Base-by-base conservation (phyloP, 2,329 filamentous ascomycete genomes). In the Arachnomyces sp. region DNA sequence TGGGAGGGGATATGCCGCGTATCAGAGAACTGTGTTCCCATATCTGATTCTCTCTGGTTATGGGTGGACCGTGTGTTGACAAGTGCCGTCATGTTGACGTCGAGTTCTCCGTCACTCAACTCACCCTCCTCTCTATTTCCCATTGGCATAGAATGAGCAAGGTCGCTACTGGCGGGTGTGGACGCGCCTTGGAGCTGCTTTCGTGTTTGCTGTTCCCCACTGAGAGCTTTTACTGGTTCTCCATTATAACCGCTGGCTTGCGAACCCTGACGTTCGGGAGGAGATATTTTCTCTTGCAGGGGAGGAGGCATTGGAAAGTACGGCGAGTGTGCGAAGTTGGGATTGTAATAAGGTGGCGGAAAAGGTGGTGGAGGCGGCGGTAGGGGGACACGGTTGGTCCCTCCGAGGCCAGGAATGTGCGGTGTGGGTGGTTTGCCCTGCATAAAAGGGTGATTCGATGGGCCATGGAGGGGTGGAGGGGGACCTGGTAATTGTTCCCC, bases 121-220 rank as follows among this genome's bases (percentile, higher is more conserved):
- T 93, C 86, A 12, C 83, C 84, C 52, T 93, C 85, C 53, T 92
- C 84, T 41, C 65, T 65, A 42, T 74, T 71, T 40, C 59, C 59
- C 34, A 68, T 57, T 36, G 59, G 49, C 20, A 58, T 53, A 12
- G 58, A 53, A 25, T 9, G 20, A 25, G 20, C 5, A 25, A 9
- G 20, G 20, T 9, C 20, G 9, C 20, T 9, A 25, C 9, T 25
- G 20, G 5, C 9, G 20, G 9, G 9, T 25, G 20, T 25, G 20
- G 20, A 25, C 9, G 9, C 5, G 9, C 20, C 20, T 5, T 25
- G 20, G 9, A 25, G 9, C 9, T 25, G 5, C 20, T 9, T 25
- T 9, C 9, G 20, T 25, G 20, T 9, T 25, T 25, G 20, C 20
- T 28, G 16, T 36, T 31, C 8, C 15, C 30, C 31, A 13, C 25